Conservation (phyloP, 768 basidiomycete species). For the Artomyces pyxidatus region DNA sequence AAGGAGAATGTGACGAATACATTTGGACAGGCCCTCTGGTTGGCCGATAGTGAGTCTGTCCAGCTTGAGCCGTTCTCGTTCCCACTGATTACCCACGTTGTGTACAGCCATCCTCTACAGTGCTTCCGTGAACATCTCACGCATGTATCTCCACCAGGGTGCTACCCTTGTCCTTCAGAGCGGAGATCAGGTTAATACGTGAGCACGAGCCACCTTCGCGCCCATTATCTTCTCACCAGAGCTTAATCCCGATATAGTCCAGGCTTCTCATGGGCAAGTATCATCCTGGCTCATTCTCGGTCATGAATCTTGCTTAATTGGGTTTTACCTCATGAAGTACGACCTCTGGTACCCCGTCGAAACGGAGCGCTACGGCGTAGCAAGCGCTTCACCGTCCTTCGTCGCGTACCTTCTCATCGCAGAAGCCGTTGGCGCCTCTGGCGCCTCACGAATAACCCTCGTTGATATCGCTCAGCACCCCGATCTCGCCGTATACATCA, state of each 20-base stretch:
- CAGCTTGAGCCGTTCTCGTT: neutral
- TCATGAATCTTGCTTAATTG: neutral
- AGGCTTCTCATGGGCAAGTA: conserved; percentile 21
- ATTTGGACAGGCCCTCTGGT: conserved; percentile 27
- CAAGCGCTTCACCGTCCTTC: conserved; percentile 23
- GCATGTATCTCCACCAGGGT: conserved; percentile 29
- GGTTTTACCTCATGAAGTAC: conserved; percentile 17
- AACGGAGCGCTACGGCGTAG: conserved; percentile 20
- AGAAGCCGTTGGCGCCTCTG: conserved; percentile 23
- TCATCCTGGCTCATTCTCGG: neutral
- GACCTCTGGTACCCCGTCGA: conserved; percentile 26
- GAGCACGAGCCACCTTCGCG: neutral
- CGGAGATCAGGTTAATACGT: conserved; percentile 23
- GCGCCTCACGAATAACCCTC: conserved; percentile 17
- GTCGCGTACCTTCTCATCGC: conserved; percentile 27
- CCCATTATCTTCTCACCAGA: neutral
- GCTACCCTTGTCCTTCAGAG: conserved; percentile 27
- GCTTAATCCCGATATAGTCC: conserved; percentile 6
- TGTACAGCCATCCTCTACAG: conserved; percentile 21
- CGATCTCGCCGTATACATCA: conserved; percentile 24
- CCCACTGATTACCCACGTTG: conserved; percentile 1
- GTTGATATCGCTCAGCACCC: conserved; percentile 14
- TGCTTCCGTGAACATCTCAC: conserved; percentile 21
- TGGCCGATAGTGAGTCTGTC: conserved; percentile 21
- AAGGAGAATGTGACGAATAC: conserved; percentile 28